These are phyloP conservation scores for Diphasiastrum complanatum DNA, from an alignment of 83 land plant genomes.

Conservation along the genomic window DNA sequence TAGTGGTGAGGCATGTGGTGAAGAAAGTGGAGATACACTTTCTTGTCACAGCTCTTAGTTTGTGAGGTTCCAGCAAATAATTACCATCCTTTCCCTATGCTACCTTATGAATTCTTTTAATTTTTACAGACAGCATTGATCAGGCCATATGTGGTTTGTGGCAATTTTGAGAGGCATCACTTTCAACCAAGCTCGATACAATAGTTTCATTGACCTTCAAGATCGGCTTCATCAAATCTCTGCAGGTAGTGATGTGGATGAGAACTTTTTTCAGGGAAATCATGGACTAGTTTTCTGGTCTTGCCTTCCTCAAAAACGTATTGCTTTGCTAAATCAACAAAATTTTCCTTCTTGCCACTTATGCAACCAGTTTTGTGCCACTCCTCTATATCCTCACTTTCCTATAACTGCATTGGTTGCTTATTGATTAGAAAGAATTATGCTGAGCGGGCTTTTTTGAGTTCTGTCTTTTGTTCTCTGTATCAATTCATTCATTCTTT, in stretches of 20 bases:
- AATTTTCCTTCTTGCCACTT: too few relatives aligned
- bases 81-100: neutral
- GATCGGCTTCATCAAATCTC: constrained; percentile 91
- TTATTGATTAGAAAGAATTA: neutral
- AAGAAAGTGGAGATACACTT: too few relatives aligned
- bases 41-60: neutral
- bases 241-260: constrained; percentile 55
- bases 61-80: neutral
- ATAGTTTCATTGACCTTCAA: constrained; percentile 95
- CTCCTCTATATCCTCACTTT: too few relatives aligned
- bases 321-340: too few relatives aligned
- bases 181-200: constrained; percentile 70
- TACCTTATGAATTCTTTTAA: constrained; percentile 2
- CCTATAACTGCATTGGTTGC: too few relatives aligned
- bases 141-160: constrained; percentile 85
- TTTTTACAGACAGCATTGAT: constrained; percentile 58
- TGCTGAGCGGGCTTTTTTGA: neutral
- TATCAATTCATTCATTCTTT: too few relatives aligned
- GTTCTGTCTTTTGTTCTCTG: neutral
- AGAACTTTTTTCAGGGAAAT: neutral
- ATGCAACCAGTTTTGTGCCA: too few relatives aligned
- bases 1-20: too few relatives aligned
- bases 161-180: constrained; percentile 72
- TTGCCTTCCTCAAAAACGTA: too few relatives aligned
- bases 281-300: too few relatives aligned